phyloP scores from a whole-genome alignment of 108 stramenopile genomes.

The Cyclotella choctawhatcheeana region DNA sequence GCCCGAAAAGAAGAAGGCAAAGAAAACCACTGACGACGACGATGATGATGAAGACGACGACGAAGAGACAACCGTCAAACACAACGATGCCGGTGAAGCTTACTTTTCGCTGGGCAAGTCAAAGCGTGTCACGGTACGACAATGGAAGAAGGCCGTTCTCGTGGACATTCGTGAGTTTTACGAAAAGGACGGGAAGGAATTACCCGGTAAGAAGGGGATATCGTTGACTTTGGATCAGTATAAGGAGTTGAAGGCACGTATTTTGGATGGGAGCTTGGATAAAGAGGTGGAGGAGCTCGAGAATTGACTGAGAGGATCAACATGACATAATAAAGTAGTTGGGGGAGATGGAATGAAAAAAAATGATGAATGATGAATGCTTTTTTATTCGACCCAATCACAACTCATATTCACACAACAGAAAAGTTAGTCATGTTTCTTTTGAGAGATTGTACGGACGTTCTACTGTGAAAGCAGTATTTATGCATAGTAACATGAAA shows the following conservation, averaged over 20 bases:
- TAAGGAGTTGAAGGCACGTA: conserved; percentile 51
- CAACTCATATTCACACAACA: too few relatives aligned
- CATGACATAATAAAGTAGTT: too few relatives aligned
- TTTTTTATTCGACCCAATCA: too few relatives aligned
- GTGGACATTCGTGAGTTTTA: conserved; percentile 74
- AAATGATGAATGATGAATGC: too few relatives aligned
- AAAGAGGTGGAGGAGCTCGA: conserved; percentile 36
- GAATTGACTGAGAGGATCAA: conserved; percentile 9
- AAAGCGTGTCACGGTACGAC: conserved; percentile 66
- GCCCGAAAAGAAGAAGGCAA: conserved; percentile 22
- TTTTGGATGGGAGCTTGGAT: conserved; percentile 56
- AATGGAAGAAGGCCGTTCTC: conserved; percentile 66
- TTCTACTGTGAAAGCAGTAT: too few relatives aligned
- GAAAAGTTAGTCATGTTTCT: too few relatives aligned
- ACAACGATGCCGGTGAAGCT: conserved; percentile 75
- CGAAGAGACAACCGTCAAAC: conserved; percentile 14
- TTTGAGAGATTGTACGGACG: too few relatives aligned
- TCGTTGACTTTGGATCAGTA: conserved; percentile 74
- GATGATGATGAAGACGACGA: conserved; percentile 21
- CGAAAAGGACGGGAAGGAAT: conserved; percentile 69
- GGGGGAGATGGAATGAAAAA: too few relatives aligned
- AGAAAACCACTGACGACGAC: conserved; percentile 1
- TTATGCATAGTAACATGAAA: too few relatives aligned
- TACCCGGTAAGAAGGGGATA: conserved; percentile 87
- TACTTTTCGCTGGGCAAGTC: conserved; percentile 72